Percentiles rank a stretch among this genome's conserved stretches.
Evolutionary conservation across 176 grass and related monocot genomes (phyloP).

Genomic region (Triticum monococcum): DNA sequence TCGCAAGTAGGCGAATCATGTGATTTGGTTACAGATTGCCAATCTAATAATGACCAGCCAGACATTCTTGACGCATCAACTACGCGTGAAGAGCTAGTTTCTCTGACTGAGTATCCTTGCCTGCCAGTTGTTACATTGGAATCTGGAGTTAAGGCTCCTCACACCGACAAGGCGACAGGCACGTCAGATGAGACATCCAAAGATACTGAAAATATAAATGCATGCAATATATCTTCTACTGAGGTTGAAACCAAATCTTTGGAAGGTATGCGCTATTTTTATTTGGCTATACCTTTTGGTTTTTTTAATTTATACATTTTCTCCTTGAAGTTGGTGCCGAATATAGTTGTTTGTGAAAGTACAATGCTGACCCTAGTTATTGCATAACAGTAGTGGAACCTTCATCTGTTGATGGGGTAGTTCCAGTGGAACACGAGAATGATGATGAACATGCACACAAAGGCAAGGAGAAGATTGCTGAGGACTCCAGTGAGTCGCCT

Average conservation of each 20-base stretch:
- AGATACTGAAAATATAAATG: constrained; percentile 31
- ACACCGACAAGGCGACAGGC: not conserved
- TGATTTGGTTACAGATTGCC: constrained; percentile 10
- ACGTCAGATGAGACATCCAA: not conserved
- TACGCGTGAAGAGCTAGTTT: not conserved
- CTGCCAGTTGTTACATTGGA: not conserved
- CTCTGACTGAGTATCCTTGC: constrained; percentile 2
- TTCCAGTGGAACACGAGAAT: constrained; percentile 28
- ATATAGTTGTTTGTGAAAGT: constrained; percentile 23
- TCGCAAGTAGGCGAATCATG: not conserved
- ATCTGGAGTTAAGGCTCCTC: constrained; percentile 20
- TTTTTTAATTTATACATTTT: not conserved
- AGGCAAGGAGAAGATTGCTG: constrained; percentile 19
- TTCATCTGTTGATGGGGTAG: not conserved
- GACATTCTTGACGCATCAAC: not conserved
- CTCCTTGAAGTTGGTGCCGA: constrained; percentile 27
- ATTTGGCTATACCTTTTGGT: not conserved
- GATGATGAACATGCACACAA: constrained; percentile 13
- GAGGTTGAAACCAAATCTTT: constrained; percentile 41
- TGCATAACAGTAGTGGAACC: constrained; percentile 33
- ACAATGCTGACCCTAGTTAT: constrained; percentile 22
- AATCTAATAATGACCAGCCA: not conserved
- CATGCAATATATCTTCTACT: constrained; percentile 33
- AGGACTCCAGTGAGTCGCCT: constrained; percentile 9
- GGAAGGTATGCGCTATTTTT: constrained; percentile 40